Base-by-base conservation (phyloP, 495 filamentous ascomycete genomes). In the Aspergillus wentii region DNA sequence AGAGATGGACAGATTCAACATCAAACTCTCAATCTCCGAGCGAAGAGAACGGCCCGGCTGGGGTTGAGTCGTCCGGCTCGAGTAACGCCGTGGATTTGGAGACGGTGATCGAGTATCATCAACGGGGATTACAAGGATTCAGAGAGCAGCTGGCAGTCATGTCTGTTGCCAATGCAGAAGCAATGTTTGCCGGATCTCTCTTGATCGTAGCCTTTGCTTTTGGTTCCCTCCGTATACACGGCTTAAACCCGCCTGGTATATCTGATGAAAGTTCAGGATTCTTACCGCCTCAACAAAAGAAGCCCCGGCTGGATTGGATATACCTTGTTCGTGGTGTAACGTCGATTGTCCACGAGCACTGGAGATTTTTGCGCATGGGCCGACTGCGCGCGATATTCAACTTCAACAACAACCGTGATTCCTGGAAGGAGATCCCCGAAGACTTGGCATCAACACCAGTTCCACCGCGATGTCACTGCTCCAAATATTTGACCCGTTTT, bases 61-160 rank as follows among this genome's bases (percentile, higher is more conserved):
- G n/a, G n/a, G n/a, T n/a, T n/a, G n/a, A n/a, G n/a, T n/a, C n/a
- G n/a, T n/a, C n/a, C n/a, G n/a, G n/a, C n/a, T n/a, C n/a, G n/a
- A n/a, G n/a, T n/a, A n/a, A n/a, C n/a, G n/a, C n/a, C n/a, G n/a
- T n/a, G n/a, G n/a, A n/a, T n/a, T n/a, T n/a, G n/a, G n/a, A n/a
- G n/a, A n/a, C n/a, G n/a, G n/a, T 59, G 1, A 38, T 56, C 19
- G 48, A 50, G 30, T 52, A 59, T 27, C 49, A 59, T 29, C 55
- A 59, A 37, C 33, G 33, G 33, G 52, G 55, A 2, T 40, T 59
- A 11, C 30, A 44, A 8, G 52, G 52, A 5, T 34, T 59, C 5
- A 41, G 49, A n/a, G 40, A 51, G 23, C 46, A 30, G 15, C 32
- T 59, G 4, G 21, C 34, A 13, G 17, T 30, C 11, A 19, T 34